These are phyloP conservation scores for Termitomyces sp. DNA, from an alignment of 768 basidiomycete genomes.

Conservation along the genomic window DNA sequence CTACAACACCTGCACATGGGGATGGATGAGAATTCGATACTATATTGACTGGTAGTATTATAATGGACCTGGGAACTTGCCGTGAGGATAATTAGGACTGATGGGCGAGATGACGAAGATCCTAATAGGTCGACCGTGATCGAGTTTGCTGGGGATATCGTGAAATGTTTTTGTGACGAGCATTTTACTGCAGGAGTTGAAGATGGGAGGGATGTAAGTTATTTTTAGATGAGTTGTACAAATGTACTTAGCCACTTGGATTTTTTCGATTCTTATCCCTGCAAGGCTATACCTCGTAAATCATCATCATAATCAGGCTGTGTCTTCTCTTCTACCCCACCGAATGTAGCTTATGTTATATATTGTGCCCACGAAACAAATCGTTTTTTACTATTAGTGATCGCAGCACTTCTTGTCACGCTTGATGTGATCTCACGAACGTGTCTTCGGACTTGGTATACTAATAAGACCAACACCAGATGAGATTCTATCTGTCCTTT, in stretches of 20 bases:
- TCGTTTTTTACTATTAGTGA: background rate
- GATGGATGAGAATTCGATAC: background rate
- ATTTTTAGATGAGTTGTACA: background rate
- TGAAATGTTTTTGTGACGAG: constrained; percentile 74
- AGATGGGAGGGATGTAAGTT: constrained; percentile 8
- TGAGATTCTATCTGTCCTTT: background rate
- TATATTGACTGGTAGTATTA: background rate
- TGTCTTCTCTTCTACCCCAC: background rate
- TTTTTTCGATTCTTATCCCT: background rate
- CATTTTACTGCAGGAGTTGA: constrained; percentile 37
- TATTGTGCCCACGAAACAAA: background rate
- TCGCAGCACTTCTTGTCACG: background rate
- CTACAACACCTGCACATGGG: constrained; percentile 58
- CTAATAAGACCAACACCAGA: background rate
- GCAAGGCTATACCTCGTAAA: background rate
- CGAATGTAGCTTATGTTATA: background rate
- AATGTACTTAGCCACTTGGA: constrained; percentile 14
- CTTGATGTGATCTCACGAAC: background rate
- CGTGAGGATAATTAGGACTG: constrained; percentile 78
- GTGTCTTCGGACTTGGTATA: background rate
- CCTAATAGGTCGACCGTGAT: constrained; percentile 58
- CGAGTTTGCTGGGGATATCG: constrained; percentile 69
- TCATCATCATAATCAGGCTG: background rate
- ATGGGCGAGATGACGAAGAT: constrained; percentile 81
- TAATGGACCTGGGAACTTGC: constrained; percentile 76